phyloP scores from a whole-genome alignment of 169 alveolate species.

The Ichthyophthirius multifiliis region DNA sequence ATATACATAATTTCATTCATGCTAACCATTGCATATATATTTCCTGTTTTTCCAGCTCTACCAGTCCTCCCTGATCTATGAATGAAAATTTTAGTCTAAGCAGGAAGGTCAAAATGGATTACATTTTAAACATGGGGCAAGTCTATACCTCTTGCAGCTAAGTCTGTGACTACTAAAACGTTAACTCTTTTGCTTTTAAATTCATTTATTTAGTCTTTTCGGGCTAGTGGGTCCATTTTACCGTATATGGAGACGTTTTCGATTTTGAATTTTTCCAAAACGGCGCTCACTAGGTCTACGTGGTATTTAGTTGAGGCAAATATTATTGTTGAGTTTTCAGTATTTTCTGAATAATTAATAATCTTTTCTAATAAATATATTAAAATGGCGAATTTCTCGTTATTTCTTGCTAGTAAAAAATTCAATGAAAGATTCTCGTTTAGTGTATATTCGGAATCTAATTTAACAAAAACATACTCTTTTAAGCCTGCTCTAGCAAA shows the following conservation, averaged over 20 bases:
- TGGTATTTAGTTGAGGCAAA: constrained; percentile 93
- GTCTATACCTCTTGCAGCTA: constrained; percentile 91
- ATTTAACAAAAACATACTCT: constrained; percentile 88
- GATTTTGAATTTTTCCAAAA: constrained; percentile 59
- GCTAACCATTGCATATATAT: constrained; percentile 59
- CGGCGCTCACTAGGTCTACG: constrained; percentile 84
- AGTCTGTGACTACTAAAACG: constrained; percentile 83
- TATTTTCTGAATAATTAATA: constrained; percentile 69
- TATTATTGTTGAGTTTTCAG: too few relatives aligned
- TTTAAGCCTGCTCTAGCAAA: constrained; percentile 90
- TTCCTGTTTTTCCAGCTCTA: constrained; percentile 77
- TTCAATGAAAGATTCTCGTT: constrained; percentile 74
- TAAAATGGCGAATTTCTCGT: constrained; percentile 86
- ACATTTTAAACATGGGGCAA: constrained; percentile 87
- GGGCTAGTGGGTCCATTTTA: constrained; percentile 87
- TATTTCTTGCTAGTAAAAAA: constrained; percentile 78
- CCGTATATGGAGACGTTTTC: constrained; percentile 79
- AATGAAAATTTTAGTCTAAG: constrained; percentile 65
- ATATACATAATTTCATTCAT: constrained; percentile 71
- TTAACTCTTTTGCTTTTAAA: constrained; percentile 73
- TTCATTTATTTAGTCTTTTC: constrained; percentile 77
- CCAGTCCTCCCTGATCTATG: constrained; percentile 85
- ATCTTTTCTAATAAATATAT: constrained; percentile 75
- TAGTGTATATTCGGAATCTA: constrained; percentile 87
- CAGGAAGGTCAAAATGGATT: constrained; percentile 65